Conservation (phyloP, 257 asterid genomes). For the Nicotiana otophora region DNA sequence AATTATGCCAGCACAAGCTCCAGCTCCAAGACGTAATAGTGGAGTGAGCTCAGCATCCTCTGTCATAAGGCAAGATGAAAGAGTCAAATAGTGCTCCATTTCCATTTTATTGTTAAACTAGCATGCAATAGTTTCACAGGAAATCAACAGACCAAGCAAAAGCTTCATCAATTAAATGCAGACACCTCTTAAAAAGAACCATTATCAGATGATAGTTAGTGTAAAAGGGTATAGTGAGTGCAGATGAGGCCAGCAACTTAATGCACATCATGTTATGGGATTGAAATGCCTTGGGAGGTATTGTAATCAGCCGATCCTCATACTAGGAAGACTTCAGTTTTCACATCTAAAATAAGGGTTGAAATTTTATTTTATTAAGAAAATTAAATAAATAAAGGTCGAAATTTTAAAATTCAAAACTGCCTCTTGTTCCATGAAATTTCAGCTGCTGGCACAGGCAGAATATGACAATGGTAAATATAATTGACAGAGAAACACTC, state of each 20-base stretch:
- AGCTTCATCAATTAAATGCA: slow-evolving; percentile 1
- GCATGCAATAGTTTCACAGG: not conserved
- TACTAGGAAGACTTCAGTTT: not conserved
- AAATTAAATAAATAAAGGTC: not conserved
- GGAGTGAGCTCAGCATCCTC: slow-evolving; percentile 88
- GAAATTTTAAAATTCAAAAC: not conserved
- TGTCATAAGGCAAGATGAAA: slow-evolving; percentile 22
- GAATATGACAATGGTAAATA: not conserved
- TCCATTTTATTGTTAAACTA: not conserved
- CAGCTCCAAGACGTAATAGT: slow-evolving; percentile 85
- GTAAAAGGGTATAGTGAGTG: not conserved
- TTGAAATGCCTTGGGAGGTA: not conserved
- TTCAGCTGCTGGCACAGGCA: not conserved
- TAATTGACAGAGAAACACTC: not conserved
- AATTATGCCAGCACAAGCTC: slow-evolving; percentile 98
- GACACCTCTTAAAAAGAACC: not conserved
- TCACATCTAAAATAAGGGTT: not conserved
- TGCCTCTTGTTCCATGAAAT: not conserved
- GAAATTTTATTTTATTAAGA: not conserved
- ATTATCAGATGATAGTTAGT: not conserved
- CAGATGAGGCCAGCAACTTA: not conserved
- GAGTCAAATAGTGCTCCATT: not conserved
- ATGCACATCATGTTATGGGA: not conserved
- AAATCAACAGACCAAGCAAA: not conserved
- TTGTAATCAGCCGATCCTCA: not conserved